These are phyloP conservation scores for Lactarius tabidus DNA, from an alignment of 768 basidiomycete species.

Conservation along the genomic window DNA sequence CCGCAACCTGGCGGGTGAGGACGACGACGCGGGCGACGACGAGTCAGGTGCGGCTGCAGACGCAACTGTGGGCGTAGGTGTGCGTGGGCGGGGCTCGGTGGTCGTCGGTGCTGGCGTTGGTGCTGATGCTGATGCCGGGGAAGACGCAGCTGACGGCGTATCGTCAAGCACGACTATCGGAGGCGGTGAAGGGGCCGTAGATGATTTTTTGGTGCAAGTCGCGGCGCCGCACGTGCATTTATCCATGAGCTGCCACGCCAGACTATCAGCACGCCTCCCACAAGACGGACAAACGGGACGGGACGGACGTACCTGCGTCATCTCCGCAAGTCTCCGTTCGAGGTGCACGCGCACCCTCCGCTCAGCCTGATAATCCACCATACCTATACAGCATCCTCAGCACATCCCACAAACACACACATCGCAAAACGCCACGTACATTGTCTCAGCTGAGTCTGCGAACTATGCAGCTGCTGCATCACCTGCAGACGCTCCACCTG, in stretches of 20 bases:
- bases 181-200: background rate
- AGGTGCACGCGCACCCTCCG: slow-evolving; percentile 3
- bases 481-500: slow-evolving; percentile 9
- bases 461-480: background rate
- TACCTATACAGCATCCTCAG: background rate
- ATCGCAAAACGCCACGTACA: no score
- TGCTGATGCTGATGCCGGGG: background rate
- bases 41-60: background rate
- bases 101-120: background rate
- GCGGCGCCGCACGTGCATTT: slow-evolving; percentile 17
- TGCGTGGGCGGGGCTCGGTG: background rate
- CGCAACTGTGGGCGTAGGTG: background rate
- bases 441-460: background rate
- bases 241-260: background rate
- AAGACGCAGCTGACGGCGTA: background rate
- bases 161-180: background rate
- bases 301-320: slow-evolving; percentile 2
- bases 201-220: background rate
- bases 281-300: no score
- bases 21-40: background rate
- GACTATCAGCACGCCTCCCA: background rate
- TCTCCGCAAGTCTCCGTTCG: slow-evolving; percentile 8
- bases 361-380: background rate
- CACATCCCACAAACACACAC: no score
- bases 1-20: background rate